Evolutionary conservation across 2,329 filamentous ascomycete genomes (phyloP), one percentile per base, ranked within the genome.

Genomic region (Colletotrichum scovillei): DNA sequence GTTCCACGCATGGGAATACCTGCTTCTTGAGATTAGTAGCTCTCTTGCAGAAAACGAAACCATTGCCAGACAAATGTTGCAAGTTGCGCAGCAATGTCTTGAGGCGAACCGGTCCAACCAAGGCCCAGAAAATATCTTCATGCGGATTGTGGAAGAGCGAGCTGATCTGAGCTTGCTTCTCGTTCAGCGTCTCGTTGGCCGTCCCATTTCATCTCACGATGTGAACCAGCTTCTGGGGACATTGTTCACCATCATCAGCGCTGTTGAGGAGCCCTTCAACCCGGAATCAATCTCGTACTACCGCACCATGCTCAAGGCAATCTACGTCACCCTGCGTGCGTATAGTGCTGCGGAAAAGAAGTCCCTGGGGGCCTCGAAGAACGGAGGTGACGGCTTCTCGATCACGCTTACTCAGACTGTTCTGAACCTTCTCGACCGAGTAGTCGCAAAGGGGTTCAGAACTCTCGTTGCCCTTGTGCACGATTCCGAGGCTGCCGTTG

Each of bases 1-100:
- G 22, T 93, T 98, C 75, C 92, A 94, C 77, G 93, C 94, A 68
- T 98, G 96, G 95, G 95, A 97, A 81, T 92, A 94, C 72, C 88
- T 99, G 9, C 90, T 96, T 16, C 88, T 97, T 63, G 96, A 98
- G 79, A 88, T 99, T 62, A 94, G 93, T 80, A 90, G 90, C 49
- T 90, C 87, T 73, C 82, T 91, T n/a, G 87, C 87, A 1, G 81
- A 84, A 46, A 85, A 87, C 75, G 83, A 86, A 16, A 84, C 84
- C 28, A 85, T 96, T 4, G 90, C 92, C 69, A 91, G 89, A 77
- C 89, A 93, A 69, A 92, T 97, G 85, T 86, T 94, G 38, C 88
- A 92, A 71, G 92, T 97, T 59, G 91, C 94, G 8, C 89, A 91
- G 75, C 92, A 94, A 77, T 97, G 95, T 78, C 86, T 99, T 71